phyloP scores from a whole-genome alignment of 2,329 filamentous ascomycete species.

The Alternaria sp. region DNA sequence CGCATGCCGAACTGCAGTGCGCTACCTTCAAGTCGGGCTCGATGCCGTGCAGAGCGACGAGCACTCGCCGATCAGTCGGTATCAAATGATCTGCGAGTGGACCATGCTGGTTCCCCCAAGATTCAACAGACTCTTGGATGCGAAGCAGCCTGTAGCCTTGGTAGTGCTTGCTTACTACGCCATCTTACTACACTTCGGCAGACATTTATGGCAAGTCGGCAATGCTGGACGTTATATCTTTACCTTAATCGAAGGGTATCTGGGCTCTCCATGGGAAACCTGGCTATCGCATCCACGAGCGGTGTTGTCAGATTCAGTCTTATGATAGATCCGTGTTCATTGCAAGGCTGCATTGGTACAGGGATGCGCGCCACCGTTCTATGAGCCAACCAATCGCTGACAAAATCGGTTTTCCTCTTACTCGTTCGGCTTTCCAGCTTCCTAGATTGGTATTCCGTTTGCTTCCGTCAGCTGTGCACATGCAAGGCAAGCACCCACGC shows the following conservation, averaged over 20 bases:
- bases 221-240: constrained; percentile 27
- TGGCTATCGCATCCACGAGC: constrained; percentile 12
- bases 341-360: not conserved
- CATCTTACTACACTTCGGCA: constrained; percentile 53
- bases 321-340: not conserved
- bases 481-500: not conserved
- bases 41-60: constrained; percentile 21
- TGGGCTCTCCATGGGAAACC: constrained; percentile 38
- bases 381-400: not conserved
- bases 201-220: constrained; percentile 27
- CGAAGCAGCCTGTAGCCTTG: constrained; percentile 52
- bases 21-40: constrained; percentile 29
- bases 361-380: not conserved
- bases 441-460: not conserved
- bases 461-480: not conserved
- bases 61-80: constrained; percentile 6
- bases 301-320: not conserved
- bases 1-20: constrained; percentile 34
- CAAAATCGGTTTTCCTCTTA: not conserved
- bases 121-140: constrained; percentile 48
- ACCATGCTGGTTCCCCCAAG: constrained; percentile 43
- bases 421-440: not conserved
- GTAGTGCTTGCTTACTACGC: constrained; percentile 60
- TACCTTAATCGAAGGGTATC: constrained; percentile 59
- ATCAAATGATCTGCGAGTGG: constrained; percentile 47